These are phyloP conservation scores for Jackrogersella multiformis DNA, from an alignment of 495 filamentous ascomycete species.

Conservation along the genomic window DNA sequence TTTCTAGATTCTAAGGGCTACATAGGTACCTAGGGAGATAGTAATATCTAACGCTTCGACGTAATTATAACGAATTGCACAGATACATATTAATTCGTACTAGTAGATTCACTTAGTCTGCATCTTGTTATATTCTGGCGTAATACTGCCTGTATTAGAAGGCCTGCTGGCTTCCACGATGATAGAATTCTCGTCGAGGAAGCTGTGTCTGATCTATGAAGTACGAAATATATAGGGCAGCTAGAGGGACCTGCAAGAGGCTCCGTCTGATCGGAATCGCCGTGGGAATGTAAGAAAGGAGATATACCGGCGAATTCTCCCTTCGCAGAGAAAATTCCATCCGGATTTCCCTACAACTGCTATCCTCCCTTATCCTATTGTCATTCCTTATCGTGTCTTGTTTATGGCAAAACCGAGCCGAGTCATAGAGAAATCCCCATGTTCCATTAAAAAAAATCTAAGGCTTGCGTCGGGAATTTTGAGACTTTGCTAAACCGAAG, in stretches of 20 bases:
- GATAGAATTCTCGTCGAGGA: neutral
- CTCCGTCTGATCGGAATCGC: neutral
- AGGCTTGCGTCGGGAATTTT: conserved; percentile 7
- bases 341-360: neutral
- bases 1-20: too few species aligned
- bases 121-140: neutral
- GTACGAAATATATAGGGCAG: conserved; percentile 16
- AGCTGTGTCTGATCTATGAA: conserved; percentile 29
- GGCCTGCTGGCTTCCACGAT: neutral
- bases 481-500: conserved; percentile 31
- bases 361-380: conserved; percentile 14
- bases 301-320: conserved; percentile 14
- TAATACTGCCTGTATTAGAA: neutral
- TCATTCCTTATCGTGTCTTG: neutral
- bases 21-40: too few species aligned
- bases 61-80: neutral
- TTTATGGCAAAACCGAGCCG: conserved; percentile 13
- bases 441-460: conserved; percentile 14
- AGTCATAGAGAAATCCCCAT: neutral
- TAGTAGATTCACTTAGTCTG: neutral
- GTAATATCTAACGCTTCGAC: neutral
- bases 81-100: neutral
- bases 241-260: neutral
- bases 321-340: neutral
- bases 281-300: conserved; percentile 6